phyloP scores from a whole-genome alignment of 768 basidiomycete species.

The Kwoniella botswanensis region DNA sequence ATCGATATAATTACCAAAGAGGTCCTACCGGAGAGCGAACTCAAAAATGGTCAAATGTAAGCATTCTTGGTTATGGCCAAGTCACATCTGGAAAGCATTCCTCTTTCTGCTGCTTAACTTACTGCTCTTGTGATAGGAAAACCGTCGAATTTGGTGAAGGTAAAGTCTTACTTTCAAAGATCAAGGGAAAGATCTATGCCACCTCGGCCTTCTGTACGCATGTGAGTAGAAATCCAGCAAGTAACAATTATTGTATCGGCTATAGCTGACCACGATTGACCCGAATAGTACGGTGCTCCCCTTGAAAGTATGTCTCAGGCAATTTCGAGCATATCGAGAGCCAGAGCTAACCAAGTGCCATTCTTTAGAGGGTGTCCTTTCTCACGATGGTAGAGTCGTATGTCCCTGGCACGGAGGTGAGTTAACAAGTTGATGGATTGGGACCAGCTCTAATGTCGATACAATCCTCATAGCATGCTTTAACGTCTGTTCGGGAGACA shows the following conservation, averaged over 20 bases:
- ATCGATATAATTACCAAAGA: constrained; percentile 50
- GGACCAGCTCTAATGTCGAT: background rate
- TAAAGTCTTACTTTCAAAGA: constrained; percentile 75
- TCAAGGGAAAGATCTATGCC: constrained; percentile 70
- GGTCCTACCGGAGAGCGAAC: constrained; percentile 66
- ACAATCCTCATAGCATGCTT: constrained; percentile 74
- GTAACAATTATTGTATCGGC: no score
- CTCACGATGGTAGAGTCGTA: constrained; percentile 76
- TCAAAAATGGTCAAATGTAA: constrained; percentile 72
- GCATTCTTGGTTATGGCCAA: constrained; percentile 24
- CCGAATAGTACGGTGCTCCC: constrained; percentile 73
- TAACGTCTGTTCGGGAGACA: constrained; percentile 69
- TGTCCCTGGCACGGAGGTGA: constrained; percentile 90
- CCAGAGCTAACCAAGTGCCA: constrained; percentile 57
- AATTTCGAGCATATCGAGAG: background rate
- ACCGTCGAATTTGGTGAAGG: constrained; percentile 75
- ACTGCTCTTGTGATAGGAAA: constrained; percentile 65
- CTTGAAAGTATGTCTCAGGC: constrained; percentile 62
- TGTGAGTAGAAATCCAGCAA: constrained; percentile 34
- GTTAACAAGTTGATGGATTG: constrained; percentile 24
- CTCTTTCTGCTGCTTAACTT: no score
- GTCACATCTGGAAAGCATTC: no score
- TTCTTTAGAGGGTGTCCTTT: constrained; percentile 75
- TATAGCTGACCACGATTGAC: background rate
- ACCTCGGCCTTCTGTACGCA: constrained; percentile 82